These are phyloP conservation scores for Talaromyces sp. DNA, from an alignment of 2,329 filamentous ascomycete species.

Conservation along the genomic window DNA sequence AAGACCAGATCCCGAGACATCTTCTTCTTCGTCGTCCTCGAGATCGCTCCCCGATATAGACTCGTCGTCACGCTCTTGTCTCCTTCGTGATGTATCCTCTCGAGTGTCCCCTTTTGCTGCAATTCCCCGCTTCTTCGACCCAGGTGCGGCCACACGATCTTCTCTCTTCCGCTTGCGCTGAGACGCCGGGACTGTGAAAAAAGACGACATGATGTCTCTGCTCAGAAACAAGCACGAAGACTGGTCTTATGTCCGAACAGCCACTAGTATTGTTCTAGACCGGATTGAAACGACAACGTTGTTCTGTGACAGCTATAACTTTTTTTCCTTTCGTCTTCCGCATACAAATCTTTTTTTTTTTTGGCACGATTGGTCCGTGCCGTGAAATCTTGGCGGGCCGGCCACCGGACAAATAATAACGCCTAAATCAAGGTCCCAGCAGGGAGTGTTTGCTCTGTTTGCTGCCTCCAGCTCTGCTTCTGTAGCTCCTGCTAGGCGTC, in stretches of 20 bases:
- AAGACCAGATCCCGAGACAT: constrained; percentile 45
- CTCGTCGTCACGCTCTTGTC: constrained; percentile 56
- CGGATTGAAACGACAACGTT: not conserved
- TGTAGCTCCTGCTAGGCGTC: constrained; percentile 28
- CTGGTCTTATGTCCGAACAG: not conserved
- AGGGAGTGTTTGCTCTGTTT: constrained; percentile 23
- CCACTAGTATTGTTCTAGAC: not conserved
- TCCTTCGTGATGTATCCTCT: constrained; percentile 36
- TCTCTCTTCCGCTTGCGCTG: constrained; percentile 86
- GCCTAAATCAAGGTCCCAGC: constrained; percentile 25
- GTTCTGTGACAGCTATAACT: not conserved
- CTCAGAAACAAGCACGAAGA: not conserved
- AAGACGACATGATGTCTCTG: constrained; percentile 69
- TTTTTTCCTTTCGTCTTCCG: constrained; percentile 12
- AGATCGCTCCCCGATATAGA: constrained; percentile 80
- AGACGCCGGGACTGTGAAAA: constrained; percentile 83
- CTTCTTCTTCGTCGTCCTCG: constrained; percentile 56
- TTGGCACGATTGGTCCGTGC: constrained; percentile 23
- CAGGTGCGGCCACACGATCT: constrained; percentile 38
- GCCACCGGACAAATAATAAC: constrained; percentile 16
- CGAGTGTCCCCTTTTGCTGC: constrained; percentile 28
- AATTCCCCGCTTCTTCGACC: constrained; percentile 43
- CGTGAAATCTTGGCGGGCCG: constrained; percentile 19
- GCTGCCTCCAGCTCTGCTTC: constrained; percentile 24
- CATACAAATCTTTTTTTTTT: constrained; percentile 6